Evolutionary conservation across 768 basidiomycete genomes (phyloP).

Genomic region (Phanerochaete carnosa): DNA sequence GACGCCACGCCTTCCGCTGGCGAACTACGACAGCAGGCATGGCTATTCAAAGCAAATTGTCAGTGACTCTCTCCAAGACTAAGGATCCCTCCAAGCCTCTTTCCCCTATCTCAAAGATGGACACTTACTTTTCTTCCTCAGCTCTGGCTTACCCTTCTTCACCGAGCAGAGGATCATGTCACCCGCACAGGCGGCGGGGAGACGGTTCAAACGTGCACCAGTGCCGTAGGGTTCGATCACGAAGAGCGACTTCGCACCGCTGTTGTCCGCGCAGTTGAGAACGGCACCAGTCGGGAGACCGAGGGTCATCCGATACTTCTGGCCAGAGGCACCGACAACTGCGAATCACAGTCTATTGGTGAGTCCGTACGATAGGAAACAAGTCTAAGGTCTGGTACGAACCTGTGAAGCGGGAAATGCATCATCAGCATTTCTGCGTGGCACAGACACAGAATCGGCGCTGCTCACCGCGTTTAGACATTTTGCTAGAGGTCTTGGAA

Average conservation of each 20-base stretch:
- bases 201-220: conserved; percentile 94
- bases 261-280: conserved; percentile 98
- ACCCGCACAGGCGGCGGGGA: conserved; percentile 93
- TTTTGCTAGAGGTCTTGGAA: conserved; percentile 30
- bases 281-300: conserved; percentile 95
- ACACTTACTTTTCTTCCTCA: conserved; percentile 96
- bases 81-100: not conserved
- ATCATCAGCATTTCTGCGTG: conserved; percentile 14
- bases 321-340: conserved; percentile 75
- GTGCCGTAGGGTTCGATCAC: conserved; percentile 95
- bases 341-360: conserved; percentile 13
- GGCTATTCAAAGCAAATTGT: conserved; percentile 44
- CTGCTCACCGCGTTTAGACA: conserved; percentile 34
- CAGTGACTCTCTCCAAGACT: conserved; percentile 1
- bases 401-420: conserved; percentile 12
- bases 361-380: not conserved
- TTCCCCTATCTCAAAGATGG: not conserved
- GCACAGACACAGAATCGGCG: not conserved
- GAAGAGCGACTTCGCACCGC: conserved; percentile 94
- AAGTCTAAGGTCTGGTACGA: conserved; percentile 7
- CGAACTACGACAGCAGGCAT: conserved; percentile 97
- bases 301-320: conserved; percentile 94
- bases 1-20: conserved; percentile 97
- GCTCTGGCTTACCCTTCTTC: conserved; percentile 99
- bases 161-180: conserved; percentile 97